Conservation (phyloP, 441 rosid genomes). For the Eruca vesicaria region DNA sequence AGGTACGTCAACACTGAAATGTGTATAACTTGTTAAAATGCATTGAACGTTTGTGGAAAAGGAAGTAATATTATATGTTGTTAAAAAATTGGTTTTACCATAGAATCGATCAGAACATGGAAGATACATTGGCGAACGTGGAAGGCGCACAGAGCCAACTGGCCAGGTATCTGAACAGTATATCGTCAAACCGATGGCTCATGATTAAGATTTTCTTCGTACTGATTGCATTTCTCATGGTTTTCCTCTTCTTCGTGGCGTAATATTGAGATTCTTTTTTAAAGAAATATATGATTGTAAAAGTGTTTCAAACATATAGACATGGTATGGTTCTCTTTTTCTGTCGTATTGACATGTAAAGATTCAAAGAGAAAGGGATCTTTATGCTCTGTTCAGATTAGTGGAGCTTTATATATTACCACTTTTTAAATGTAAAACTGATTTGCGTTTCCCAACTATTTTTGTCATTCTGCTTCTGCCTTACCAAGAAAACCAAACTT, state of each 20-base stretch:
- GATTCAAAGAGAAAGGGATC: background rate
- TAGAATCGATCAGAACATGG: constrained; percentile 98
- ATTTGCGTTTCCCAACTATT: background rate
- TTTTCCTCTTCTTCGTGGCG: constrained; percentile 93
- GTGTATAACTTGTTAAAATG: background rate
- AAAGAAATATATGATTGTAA: too few relatives aligned
- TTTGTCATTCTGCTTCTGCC: constrained; percentile 1
- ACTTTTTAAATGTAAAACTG: constrained; percentile 8
- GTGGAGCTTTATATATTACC: constrained; percentile 17
- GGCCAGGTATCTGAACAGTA: constrained; percentile 80
- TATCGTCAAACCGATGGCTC: constrained; percentile 94
- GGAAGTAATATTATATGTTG: background rate
- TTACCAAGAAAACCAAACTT: background rate
- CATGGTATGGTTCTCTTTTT: constrained; percentile 2
- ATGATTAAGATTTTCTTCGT: constrained; percentile 95
- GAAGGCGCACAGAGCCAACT: constrained; percentile 94
- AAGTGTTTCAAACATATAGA: constrained; percentile 17
- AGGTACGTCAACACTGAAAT: constrained; percentile 45
- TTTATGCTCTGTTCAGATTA: background rate
- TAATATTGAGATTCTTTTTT: constrained; percentile 36
- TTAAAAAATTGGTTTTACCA: constrained; percentile 11
- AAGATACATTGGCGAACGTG: constrained; percentile 74
- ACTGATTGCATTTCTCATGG: constrained; percentile 81
- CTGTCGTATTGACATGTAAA: constrained; percentile 26
- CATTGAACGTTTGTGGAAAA: background rate